Evolutionary conservation across 2,329 filamentous ascomycete species (phyloP).

Genomic region (Boeremia lycopersici): DNA sequence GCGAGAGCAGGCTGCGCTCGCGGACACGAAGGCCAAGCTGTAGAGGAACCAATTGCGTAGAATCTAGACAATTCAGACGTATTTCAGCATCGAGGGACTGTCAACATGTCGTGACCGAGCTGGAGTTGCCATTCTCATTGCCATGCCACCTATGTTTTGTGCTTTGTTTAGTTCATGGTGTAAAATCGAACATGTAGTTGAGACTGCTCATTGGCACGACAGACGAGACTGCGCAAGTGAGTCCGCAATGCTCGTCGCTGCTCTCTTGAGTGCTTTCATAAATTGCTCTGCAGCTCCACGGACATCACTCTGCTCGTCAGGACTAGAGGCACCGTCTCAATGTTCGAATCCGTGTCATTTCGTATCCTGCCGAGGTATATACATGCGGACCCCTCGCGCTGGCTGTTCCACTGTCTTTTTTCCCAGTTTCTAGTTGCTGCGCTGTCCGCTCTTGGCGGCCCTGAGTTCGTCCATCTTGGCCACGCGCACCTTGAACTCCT

Average conservation of each 20-base stretch:
- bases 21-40: constrained; percentile 39
- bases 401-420: neutral
- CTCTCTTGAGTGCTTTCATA: neutral
- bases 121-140: too few species aligned
- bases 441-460: constrained; percentile 79
- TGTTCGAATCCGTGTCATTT: neutral
- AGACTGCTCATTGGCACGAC: too few species aligned
- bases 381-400: constrained; percentile 28
- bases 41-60: constrained; percentile 17
- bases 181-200: too few species aligned
- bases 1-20: constrained; percentile 58
- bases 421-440: constrained; percentile 72
- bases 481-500: constrained; percentile 97
- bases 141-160: too few species aligned
- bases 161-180: too few species aligned
- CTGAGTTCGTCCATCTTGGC: constrained; percentile 98
- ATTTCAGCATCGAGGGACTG: too few species aligned
- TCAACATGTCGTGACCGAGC: too few species aligned
- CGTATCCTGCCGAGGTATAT: constrained; percentile 36
- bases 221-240: too few species aligned
- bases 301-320: neutral
- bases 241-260: too few species aligned
- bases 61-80: neutral
- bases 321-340: neutral
- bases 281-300: neutral